These are phyloP conservation scores for Musa schizocarpa DNA, from an alignment of 176 grass and related monocot genomes.

Conservation along the genomic window DNA sequence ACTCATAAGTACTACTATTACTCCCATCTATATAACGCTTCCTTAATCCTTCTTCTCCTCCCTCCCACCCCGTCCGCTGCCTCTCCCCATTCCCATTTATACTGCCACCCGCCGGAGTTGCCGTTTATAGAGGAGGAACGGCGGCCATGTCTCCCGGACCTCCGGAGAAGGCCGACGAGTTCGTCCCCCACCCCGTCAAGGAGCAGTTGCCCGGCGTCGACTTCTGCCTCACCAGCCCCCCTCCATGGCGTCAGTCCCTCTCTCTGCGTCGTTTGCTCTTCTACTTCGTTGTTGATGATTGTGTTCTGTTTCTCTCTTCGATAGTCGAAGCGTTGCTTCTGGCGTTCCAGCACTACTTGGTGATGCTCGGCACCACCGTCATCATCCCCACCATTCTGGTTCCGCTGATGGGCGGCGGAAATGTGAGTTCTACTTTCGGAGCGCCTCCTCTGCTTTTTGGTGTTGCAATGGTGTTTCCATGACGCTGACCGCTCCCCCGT, in stretches of 20 bases:
- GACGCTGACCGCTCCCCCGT: neutral
- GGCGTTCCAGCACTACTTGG: slow-evolving; percentile 89
- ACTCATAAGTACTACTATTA: too few species aligned
- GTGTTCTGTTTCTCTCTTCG: neutral
- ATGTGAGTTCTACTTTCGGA: slow-evolving; percentile 21
- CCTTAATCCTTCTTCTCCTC: neutral
- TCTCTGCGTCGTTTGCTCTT: neutral
- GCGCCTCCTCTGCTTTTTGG: neutral
- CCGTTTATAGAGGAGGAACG: neutral
- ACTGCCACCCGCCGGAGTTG: neutral
- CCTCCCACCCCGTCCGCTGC: neutral
- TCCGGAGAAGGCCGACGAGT: slow-evolving; percentile 45
- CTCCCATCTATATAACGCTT: neutral
- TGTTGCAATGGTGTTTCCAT: neutral
- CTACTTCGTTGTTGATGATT: neutral
- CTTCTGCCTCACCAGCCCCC: slow-evolving; percentile 90
- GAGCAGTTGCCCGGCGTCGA: slow-evolving; percentile 72
- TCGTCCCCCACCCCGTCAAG: slow-evolving; percentile 37
- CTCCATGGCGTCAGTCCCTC: slow-evolving; percentile 60
- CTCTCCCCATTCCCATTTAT: neutral
- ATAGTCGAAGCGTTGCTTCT: slow-evolving; percentile 50
- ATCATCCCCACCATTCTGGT: slow-evolving; percentile 81
- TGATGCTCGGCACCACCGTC: slow-evolving; percentile 96
- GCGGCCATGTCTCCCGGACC: neutral
- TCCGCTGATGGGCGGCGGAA: slow-evolving; percentile 84